Conservation (phyloP, 129 eudicot genomes). For the carrot (Daucus carota) region DH1_v3.0 NC_030385.2:24428001-24428500, state of each 20-base stretch:
- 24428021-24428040: not conserved
- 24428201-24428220: not conserved
- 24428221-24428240: conserved; percentile 28
- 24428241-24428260: conserved; percentile 68
- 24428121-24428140: not conserved
- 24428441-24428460: not conserved
- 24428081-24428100: not conserved
- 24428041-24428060: not conserved
- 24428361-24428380: not conserved
- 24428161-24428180: not conserved
- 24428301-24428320: conserved; percentile 68
- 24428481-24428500: not conserved
- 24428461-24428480: not conserved
- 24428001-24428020: not conserved
- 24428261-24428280: conserved; percentile 79
- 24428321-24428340: conserved; percentile 94
- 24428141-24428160: not conserved
- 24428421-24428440: not conserved
- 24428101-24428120: not conserved
- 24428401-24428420: not conserved
- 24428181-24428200: not conserved
- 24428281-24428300: conserved; percentile 64
- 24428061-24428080: too few species aligned
- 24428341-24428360: conserved; percentile 41
- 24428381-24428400: not conserved